phyloP scores from a whole-genome alignment of 305 asterid species.

The Striga hermonthica region DNA sequence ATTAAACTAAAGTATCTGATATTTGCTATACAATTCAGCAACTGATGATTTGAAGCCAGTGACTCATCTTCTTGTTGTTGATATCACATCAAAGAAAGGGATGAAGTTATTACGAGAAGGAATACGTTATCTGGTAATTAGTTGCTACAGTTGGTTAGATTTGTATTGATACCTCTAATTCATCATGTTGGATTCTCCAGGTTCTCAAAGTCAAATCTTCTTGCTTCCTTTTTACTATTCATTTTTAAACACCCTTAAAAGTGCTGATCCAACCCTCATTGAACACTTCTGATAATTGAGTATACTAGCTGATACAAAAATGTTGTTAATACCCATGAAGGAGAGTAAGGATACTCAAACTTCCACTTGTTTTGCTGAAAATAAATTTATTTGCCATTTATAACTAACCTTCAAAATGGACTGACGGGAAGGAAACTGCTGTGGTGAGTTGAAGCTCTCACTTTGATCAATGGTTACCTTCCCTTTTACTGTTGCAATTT shows the following conservation, averaged over 20 bases:
- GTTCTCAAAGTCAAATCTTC: constrained; percentile 4
- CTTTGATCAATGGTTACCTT: neutral
- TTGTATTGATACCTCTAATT: constrained; percentile 15
- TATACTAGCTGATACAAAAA: no score
- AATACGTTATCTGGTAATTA: constrained; percentile 79
- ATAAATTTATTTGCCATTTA: neutral
- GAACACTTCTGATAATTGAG: no score
- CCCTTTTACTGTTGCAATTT: neutral
- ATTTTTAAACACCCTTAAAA: no score
- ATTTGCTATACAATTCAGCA: constrained; percentile 47
- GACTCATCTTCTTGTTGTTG: constrained; percentile 90
- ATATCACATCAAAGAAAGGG: constrained; percentile 76
- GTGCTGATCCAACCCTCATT: no score
- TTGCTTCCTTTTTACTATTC: constrained; percentile 3
- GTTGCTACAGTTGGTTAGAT: constrained; percentile 23
- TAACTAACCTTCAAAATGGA: neutral
- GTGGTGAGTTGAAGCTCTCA: neutral
- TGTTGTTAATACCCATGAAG: no score
- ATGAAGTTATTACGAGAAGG: constrained; percentile 88
- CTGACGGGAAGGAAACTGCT: neutral
- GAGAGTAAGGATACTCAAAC: neutral
- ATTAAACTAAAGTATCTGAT: constrained; percentile 29
- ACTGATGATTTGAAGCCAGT: constrained; percentile 93
- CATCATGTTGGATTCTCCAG: constrained; percentile 18
- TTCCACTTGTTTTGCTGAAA: neutral